Evolutionary conservation across 2,329 filamentous ascomycete species (phyloP), one percentile per base, ranked within the genome.

Genomic region (Fusarium sp.): DNA sequence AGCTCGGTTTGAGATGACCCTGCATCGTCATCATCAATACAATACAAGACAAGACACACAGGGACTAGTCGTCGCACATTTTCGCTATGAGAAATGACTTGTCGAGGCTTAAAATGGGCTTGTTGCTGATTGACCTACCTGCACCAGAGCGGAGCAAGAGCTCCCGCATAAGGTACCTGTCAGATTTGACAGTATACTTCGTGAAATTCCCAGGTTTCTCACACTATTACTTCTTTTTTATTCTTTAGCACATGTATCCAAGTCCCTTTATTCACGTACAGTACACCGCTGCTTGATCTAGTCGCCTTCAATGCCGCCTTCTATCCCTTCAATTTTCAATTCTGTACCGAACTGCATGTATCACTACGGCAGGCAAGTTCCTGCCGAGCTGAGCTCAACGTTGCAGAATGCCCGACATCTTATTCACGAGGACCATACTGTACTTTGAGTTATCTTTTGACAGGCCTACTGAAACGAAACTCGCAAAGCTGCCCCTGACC

Each of bases 31-130:
- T 71, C 63, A 50, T 51, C 45, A 57, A 73, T 58, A 73, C 64
- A 74, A 74, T 63, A 71, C 72, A 72, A 73, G 55, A 73, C 66
- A 74, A 75, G 72, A 71, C 72, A 72, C 44, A 59, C 59, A 68
- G 46, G 49, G 65, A 60, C 63, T 43, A 64, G 68, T 30, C 56
- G 66, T 71, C 59, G 46, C 60, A 67, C 44, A 49, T 68, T 38
- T 42, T 43, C 47, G 16, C 43, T 52, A 67, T 54, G 59, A 34
- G 61, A 68, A 73, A 73, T 69, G 63, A 68, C 66, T 54, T 66
- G 58, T 71, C 61, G 59, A 73, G 49, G 55, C 56, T 69, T 63
- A 55, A 47, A 47, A 53, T 64, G 51, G 46, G 29, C 70, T 72
- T 61, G 59, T 60, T 65, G 71, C 60, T 54, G 46, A 58, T 67